Evolutionary conservation across 306 rosid genomes (phyloP), one percentile per base, ranked within the genome.

Genomic region (Fragaria ananassa): DNA sequence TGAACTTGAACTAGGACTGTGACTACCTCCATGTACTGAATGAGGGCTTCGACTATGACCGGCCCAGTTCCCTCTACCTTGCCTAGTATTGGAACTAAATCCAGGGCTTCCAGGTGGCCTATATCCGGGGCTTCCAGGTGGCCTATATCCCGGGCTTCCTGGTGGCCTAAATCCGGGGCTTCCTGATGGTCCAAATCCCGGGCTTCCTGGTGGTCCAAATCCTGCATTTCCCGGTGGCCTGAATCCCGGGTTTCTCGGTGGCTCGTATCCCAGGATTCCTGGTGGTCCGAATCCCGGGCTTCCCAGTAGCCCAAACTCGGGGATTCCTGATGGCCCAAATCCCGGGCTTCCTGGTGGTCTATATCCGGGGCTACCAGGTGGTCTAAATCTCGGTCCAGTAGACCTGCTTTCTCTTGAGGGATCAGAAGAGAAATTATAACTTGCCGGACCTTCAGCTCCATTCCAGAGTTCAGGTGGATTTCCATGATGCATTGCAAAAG

Each of bases 371-470:
- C 77, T 78, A 47, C 66, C 50, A 72, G 79, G 81, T 37, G 76
- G 49, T 39, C 76, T 73, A 42, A 83, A 88, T 66, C 85, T 76
- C 50, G 90, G 88, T 66, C 84, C 76, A 31, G 68, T 79, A 84
- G 74, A 78, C 61, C 66, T 74, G 53, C 73, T 64, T 39, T 72
- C 85, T 57, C 81, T 75, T 37, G 83, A 62, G 34, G 84, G 82
- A 83, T 64, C 83, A 54, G 80, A 74, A 7, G 81, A 83, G 70
- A 66, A 68, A 77, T 79, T 78, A 81, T 79, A 69, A 71, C 41
- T 68, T 71, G 77, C 66, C 31, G 82, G 82, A 74, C 86, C 78
- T 50, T 84, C 80, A 41, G 97, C 79, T 72, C 84, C 89, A 81
- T 37, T 78, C 88, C 90, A 87, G 71, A 74, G 72, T 31, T 72